These are phyloP conservation scores for Suhomyces sp. DNA, from an alignment of 805 yeast species.

Conservation along the genomic window DNA sequence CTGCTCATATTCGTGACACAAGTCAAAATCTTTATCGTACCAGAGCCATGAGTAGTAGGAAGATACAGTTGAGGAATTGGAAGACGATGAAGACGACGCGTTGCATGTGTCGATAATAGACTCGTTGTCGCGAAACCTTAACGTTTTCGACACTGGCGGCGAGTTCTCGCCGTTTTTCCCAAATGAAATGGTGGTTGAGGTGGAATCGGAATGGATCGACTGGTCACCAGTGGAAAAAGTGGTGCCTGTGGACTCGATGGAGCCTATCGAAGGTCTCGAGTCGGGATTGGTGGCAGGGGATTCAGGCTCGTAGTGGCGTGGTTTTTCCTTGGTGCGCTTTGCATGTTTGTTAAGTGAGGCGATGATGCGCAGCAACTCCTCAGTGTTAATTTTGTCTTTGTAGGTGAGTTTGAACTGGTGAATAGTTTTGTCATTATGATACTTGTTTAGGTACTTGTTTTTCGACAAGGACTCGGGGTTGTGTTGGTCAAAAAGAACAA, in stretches of 20 bases:
- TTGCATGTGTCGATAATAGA: conserved; percentile 11
- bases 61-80: background rate
- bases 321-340: background rate
- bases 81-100: conserved; percentile 1
- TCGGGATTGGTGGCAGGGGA: background rate
- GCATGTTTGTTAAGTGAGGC: conserved; percentile 8
- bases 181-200: conserved; percentile 2
- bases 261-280: conserved; percentile 3
- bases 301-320: background rate
- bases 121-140: conserved; percentile 17
- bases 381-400: conserved; percentile 17
- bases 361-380: conserved; percentile 17
- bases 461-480: conserved; percentile 10
- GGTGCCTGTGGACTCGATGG: conserved; percentile 5
- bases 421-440: conserved; percentile 15
- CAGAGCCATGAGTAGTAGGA: conserved; percentile 27
- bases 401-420: conserved; percentile 18
- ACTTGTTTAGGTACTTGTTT: conserved; percentile 3
- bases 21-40: conserved; percentile 29
- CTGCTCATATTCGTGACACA: conserved; percentile 16
- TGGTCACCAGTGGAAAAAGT: conserved; percentile 1
- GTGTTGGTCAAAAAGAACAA: conserved; percentile 19
- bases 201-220: conserved; percentile 3
- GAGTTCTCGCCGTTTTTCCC: background rate
- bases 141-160: background rate